These are phyloP conservation scores for Wickerhamiella azyma DNA, from an alignment of 805 yeast species.

Conservation along the genomic window DNA sequence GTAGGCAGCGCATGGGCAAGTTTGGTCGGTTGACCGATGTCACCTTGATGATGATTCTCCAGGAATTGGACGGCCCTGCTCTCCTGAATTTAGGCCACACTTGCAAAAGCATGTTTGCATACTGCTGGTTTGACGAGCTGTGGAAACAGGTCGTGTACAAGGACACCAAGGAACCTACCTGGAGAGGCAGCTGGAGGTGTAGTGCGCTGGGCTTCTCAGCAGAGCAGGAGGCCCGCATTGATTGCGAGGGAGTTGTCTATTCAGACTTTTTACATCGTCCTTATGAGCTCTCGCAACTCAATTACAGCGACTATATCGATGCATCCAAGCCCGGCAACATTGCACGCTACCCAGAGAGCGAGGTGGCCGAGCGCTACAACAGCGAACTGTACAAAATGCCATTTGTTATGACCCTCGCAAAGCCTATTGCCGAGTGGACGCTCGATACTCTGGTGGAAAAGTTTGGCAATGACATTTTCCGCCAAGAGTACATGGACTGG, in stretches of 20 bases:
- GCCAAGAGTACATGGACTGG: conserved; percentile 84
- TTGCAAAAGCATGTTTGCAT: conserved; percentile 60
- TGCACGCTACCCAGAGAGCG: neutral
- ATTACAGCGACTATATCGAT: conserved; percentile 38
- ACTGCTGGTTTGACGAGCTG: conserved; percentile 58
- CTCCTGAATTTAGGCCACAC: conserved; percentile 41
- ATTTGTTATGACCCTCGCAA: conserved; percentile 38
- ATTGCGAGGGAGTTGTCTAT: conserved; percentile 34
- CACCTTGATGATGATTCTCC: conserved; percentile 39
- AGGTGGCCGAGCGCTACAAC: conserved; percentile 11
- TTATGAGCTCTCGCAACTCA: conserved; percentile 61
- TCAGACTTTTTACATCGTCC: conserved; percentile 76
- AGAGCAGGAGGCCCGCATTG: conserved; percentile 13
- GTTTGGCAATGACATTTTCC: conserved; percentile 50
- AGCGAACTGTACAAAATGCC: conserved; percentile 40
- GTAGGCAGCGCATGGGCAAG: conserved; percentile 13
- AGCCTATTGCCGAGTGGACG: conserved; percentile 54
- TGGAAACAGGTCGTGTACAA: conserved; percentile 54
- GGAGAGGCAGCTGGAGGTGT: conserved; percentile 77
- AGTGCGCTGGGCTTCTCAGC: conserved; percentile 33
- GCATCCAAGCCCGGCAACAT: conserved; percentile 19
- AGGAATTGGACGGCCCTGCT: conserved; percentile 37
- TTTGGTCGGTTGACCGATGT: conserved; percentile 50
- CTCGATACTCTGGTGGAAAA: conserved; percentile 34
- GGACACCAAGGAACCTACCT: conserved; percentile 27